Percentiles rank a stretch among this genome's conserved stretches.
Conservation (phyloP, 306 rosid species). For the Inga oerstediana region DNA sequence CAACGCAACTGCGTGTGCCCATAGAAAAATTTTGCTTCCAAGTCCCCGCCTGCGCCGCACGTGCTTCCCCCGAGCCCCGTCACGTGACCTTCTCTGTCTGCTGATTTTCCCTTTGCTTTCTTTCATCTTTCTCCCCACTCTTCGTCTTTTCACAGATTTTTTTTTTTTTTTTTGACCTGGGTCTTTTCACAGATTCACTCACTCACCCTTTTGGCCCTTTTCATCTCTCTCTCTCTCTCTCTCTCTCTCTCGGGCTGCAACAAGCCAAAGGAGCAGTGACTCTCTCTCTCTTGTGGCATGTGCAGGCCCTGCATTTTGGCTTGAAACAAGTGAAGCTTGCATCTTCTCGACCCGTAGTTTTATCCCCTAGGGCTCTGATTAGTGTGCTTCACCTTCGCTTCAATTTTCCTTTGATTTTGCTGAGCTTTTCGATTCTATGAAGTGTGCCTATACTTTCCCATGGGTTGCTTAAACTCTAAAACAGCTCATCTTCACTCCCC, state of each 20-base stretch:
- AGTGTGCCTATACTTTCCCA: background rate
- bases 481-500: conserved; percentile 66
- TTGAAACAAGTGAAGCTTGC: conserved; percentile 18
- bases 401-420: background rate
- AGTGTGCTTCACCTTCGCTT: background rate
- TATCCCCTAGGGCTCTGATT: background rate
- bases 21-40: conserved; percentile 6
- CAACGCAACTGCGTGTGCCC: background rate
- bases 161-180: too few relatives aligned
- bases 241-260: conserved; percentile 33
- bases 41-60: conserved; percentile 42
- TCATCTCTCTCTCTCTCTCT: conserved; percentile 20
- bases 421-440: conserved; percentile 4
- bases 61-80: conserved; percentile 48
- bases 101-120: conserved; percentile 2
- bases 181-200: conserved; percentile 30
- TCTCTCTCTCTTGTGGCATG: conserved; percentile 28
- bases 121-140: conserved; percentile 3
- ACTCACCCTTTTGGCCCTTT: conserved; percentile 30
- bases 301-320: conserved; percentile 2
- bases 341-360: background rate
- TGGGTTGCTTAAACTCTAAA: conserved; percentile 82
- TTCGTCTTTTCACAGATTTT: conserved; percentile 23
- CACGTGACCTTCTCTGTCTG: conserved; percentile 57
- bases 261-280: conserved; percentile 34